Conservation (phyloP, 805 yeast species). For the Wickerhamiella nectarea region DNA sequence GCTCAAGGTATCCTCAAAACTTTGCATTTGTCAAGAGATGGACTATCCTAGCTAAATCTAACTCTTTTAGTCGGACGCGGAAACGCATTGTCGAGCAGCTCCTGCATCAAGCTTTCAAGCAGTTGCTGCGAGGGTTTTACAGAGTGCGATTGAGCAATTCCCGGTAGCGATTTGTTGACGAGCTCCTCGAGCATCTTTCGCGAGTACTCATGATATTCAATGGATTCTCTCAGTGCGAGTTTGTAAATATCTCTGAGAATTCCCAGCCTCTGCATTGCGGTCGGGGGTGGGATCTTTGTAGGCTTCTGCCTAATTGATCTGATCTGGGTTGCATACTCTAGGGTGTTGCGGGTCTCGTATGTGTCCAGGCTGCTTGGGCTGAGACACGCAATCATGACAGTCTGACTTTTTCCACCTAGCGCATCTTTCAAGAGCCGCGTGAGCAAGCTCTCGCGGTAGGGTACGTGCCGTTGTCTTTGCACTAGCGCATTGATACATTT, state of each 20-base stretch:
- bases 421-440: constrained; percentile 80
- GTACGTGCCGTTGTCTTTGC: constrained; percentile 31
- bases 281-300: background rate
- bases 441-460: constrained; percentile 81
- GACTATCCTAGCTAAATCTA: no score
- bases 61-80: no score
- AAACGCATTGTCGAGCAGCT: no score
- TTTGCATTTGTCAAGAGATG: constrained; percentile 5
- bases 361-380: constrained; percentile 78
- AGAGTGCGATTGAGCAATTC: no score
- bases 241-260: background rate
- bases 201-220: no score
- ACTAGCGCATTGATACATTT: constrained; percentile 37
- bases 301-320: background rate
- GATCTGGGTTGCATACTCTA: constrained; percentile 69
- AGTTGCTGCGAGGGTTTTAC: no score
- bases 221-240: no score
- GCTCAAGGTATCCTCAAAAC: constrained; percentile 56
- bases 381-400: constrained; percentile 90
- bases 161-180: no score
- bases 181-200: no score
- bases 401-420: constrained; percentile 84
- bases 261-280: background rate
- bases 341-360: constrained; percentile 83
- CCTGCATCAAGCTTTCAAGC: no score